Percentiles rank a stretch among this genome's conserved stretches.
phyloP scores from a whole-genome alignment of 768 basidiomycete genomes.

The Brasilioporus rufonigricans region DNA sequence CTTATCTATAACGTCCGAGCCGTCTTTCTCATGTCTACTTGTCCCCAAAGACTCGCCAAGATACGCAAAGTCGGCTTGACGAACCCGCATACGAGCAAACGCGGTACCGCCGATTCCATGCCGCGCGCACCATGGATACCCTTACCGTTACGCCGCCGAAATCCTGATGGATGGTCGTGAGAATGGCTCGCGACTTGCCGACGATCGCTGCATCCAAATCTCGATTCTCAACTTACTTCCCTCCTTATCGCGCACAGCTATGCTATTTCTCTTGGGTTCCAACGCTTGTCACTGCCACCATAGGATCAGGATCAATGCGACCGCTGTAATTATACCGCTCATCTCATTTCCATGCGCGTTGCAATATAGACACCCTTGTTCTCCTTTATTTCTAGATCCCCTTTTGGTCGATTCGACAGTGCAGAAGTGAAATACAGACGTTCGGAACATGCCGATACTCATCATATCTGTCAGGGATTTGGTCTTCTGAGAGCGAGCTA shows the following conservation, averaged over 20 bases:
- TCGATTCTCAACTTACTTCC: not conserved
- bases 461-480: not conserved
- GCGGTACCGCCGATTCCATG: slow-evolving; percentile 11
- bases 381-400: slow-evolving; percentile 7
- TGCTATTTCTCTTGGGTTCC: not conserved
- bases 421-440: not conserved
- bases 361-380: slow-evolving; percentile 9
- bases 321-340: slow-evolving; percentile 5
- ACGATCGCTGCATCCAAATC: not conserved
- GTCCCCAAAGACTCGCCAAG: slow-evolving; percentile 36
- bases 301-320: slow-evolving; percentile 21
- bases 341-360: slow-evolving; percentile 14
- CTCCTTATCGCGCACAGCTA: slow-evolving; percentile 13
- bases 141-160: slow-evolving; percentile 39
- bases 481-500: not conserved
- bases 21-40: slow-evolving; percentile 3
- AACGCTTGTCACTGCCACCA: not conserved
- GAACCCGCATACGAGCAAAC: slow-evolving; percentile 24
- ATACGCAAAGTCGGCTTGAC: slow-evolving; percentile 45
- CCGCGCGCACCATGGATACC: slow-evolving; percentile 34
- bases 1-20: slow-evolving; percentile 14
- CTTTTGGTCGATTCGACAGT: slow-evolving; percentile 1
- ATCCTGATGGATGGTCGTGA: slow-evolving; percentile 41
- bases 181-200: slow-evolving; percentile 9
- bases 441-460: slow-evolving; percentile 4